Base-by-base conservation (phyloP, 148 eudicot species). In the Spergularia marina region DNA sequence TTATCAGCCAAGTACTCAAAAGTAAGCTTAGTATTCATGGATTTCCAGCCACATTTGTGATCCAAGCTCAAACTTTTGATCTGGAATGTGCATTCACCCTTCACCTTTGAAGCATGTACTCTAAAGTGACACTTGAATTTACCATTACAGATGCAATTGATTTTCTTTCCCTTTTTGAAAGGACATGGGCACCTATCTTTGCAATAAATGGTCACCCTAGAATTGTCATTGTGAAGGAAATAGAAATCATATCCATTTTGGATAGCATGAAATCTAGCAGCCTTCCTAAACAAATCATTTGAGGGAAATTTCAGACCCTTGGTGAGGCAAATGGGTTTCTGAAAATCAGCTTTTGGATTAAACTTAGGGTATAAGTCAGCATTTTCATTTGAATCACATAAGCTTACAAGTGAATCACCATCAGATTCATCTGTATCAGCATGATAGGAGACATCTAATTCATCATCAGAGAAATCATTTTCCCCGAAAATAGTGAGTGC, bases 271-370 rank as follows among this genome's bases (percentile, higher is more conserved):
- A 15, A 23, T 21, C 65, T 61, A 4, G 21, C 12, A 17, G 30
- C 65, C 65, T 61, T 61, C 34, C 65, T 61, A n/a, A 61, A n/a
- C 65, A 61, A n/a, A 61, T n/a, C 6, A 11, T n/a, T 23, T 61
- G 30, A n/a, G 21, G 65, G 3, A 11, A 61, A 61, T 11, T 23
- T 61, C 65, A 61, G n/a, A 6, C 65, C 65, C 30, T n/a, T 4
- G 4, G 25, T 17, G 10, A 61, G 30, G 10, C 9, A 15, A 21
- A 61, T 23, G 4, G 65, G 65, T 6, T 61, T 61, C 12, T n/a
- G 4, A 11, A 61, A 61, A 18, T 61, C 65, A 4, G 30, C 12
- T 5, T 10, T 23, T 61, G 65, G 30, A 21, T 61, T 61, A 21
- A 61, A 61, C 59, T 55, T 9, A 44, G 49, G 49, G 1, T 44